Evolutionary conservation across 164 flowering plant genomes (phyloP), one percentile per base, ranked within the genome.

Genomic region (Chimonanthus salicifolius): DNA sequence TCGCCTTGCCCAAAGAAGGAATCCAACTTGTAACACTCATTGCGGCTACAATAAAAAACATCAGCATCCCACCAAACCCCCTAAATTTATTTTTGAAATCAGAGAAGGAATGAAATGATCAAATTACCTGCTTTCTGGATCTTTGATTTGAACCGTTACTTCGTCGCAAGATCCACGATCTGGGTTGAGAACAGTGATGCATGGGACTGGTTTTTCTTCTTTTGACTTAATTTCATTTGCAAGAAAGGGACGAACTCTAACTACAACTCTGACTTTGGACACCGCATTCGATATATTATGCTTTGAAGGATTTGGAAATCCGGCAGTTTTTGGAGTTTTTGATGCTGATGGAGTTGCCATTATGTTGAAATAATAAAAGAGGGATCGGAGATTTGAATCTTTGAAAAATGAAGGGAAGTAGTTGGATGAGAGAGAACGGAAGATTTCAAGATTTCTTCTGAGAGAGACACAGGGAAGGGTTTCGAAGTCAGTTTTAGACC

Each of bases 241-340:
- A 51, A 93, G 94, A 70, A 92, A 95, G 3, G 98, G 97, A n/a
- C 98, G 94, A 0, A 89, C 82, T 73, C 97, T 80, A 0, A 84
- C 85, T 0, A 90, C 72, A 0, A 95, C 98, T 63, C 94, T 82
- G 10, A 93, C 97, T 74, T 87, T 89, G n/a, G 90, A 84, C 54
- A 62, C 72, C 45, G 77, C 74, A 76, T 49, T 77, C 13, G 77
- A 54, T 8, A 74, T 79, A 62, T 10, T 62, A 3, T 66, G 21
- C 67, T 74, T 80, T 3, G 72, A 77, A 5, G 80, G 81, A 62
- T 78, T 65, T n/a, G 58, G 21, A 18, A 64, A 70, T 21, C 60
- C 70, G 10, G 67, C 71, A 21, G 46, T 72, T 51, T 67, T 49
- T 3, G 79, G 80, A 20, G 77, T 71, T 33, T 16, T 75, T 72